A percentile compares a stretch with the other conserved stretches of the same genome.
Conservation (phyloP, 306 rosid species). For the Prunus mongolica region DNA sequence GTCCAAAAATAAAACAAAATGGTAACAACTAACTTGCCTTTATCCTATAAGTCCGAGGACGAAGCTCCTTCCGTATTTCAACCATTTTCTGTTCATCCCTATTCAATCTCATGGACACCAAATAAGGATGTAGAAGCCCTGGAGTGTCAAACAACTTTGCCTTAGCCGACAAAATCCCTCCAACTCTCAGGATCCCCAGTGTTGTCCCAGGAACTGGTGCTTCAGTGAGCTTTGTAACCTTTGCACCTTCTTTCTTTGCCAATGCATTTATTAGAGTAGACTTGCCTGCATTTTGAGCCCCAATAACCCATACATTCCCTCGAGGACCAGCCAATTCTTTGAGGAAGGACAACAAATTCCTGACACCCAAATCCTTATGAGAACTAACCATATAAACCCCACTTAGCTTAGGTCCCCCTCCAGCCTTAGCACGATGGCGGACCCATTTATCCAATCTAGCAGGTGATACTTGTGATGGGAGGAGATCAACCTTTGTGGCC, state of each 20-base stretch:
- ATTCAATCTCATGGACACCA: constrained; percentile 73
- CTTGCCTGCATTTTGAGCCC: constrained; percentile 96
- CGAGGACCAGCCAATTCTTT: constrained; percentile 90
- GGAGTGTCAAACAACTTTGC: constrained; percentile 94
- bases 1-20: background rate
- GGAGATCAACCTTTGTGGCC: constrained; percentile 89
- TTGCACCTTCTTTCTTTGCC: constrained; percentile 80
- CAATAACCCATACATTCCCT: constrained; percentile 94
- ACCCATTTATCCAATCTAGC: constrained; percentile 94
- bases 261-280: constrained; percentile 81
- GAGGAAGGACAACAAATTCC: constrained; percentile 68
- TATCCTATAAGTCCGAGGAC: constrained; percentile 71
- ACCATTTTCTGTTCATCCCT: constrained; percentile 89
- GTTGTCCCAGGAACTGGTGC: constrained; percentile 96
- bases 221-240: constrained; percentile 80
- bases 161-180: constrained; percentile 86
- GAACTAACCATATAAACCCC: constrained; percentile 85
- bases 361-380: constrained; percentile 72
- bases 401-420: constrained; percentile 73
- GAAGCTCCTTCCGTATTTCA: constrained; percentile 91
- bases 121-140: constrained; percentile 79
- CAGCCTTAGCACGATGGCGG: constrained; percentile 68
- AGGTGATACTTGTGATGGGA: constrained; percentile 80
- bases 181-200: constrained; percentile 79
- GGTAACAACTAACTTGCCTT: constrained; percentile 54